phyloP scores from a whole-genome alignment of 2,329 filamentous ascomycete species.

The Verticillium albo-atrum region DNA sequence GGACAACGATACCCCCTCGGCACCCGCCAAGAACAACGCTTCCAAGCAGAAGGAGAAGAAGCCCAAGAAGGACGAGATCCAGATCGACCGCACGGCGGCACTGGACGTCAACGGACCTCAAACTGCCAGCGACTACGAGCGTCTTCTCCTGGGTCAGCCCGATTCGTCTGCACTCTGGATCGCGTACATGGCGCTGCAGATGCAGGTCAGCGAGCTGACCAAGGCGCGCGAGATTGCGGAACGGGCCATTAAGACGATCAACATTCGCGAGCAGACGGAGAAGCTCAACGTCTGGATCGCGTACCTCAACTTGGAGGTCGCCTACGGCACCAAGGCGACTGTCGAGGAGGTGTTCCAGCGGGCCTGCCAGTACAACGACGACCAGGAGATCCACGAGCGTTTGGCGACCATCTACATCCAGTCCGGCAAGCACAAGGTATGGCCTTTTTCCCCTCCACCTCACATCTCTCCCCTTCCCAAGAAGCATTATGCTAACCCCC shows the following conservation, averaged over 20 bases:
- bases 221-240: constrained; percentile 88
- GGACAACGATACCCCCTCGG: constrained; percentile 33
- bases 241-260: constrained; percentile 85
- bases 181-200: constrained; percentile 97
- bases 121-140: constrained; percentile 87
- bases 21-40: constrained; percentile 8
- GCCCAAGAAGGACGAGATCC: constrained; percentile 69
- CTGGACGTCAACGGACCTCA: constrained; percentile 85
- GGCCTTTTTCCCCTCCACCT: constrained; percentile 18
- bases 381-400: constrained; percentile 82
- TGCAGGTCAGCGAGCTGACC: constrained; percentile 82
- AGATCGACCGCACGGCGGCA: constrained; percentile 87
- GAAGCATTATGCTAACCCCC: constrained; percentile 1
- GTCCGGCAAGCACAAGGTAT: constrained; percentile 77
- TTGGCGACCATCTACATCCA: constrained; percentile 94
- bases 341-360: constrained; percentile 85
- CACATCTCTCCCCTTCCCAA: no score
- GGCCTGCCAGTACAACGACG: constrained; percentile 90
- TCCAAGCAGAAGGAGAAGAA: constrained; percentile 62
- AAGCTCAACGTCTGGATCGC: constrained; percentile 96
- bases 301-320: constrained; percentile 88
- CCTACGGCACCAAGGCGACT: constrained; percentile 78
- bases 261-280: constrained; percentile 84
- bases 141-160: constrained; percentile 84
- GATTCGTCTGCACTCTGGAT: constrained; percentile 95